These are phyloP conservation scores for Martensiomyces pterosporus DNA, from an alignment of 192 early-diverging fungal genomes.

Conservation along the genomic window DNA sequence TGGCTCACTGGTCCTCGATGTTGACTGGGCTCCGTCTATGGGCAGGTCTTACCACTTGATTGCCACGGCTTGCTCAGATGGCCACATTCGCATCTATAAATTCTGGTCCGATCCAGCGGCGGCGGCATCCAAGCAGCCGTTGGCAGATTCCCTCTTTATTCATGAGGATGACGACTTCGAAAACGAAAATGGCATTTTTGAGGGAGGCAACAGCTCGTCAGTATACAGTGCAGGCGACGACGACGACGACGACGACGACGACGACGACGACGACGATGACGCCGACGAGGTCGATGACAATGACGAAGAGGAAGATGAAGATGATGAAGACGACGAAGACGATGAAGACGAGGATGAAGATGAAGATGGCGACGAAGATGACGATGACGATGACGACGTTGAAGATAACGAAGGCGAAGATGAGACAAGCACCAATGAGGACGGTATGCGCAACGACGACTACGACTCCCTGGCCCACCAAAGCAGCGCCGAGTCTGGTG, in stretches of 20 bases:
- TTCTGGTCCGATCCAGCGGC: constrained; percentile 38
- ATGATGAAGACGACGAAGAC: constrained; percentile 16
- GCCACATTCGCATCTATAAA: constrained; percentile 49
- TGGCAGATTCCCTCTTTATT: constrained; percentile 36
- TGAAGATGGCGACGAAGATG: constrained; percentile 8
- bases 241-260: not conserved
- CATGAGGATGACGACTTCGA: constrained; percentile 23
- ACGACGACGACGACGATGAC: constrained; percentile 7
- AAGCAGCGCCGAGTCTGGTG: not conserved
- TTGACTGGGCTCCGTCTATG: constrained; percentile 50
- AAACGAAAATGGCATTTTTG: constrained; percentile 1
- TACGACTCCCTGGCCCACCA: constrained; percentile 2
- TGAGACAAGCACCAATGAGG: constrained; percentile 4
- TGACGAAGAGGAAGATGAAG: constrained; percentile 11
- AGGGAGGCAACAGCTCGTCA: too few relatives aligned
- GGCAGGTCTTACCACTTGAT: constrained; percentile 56
- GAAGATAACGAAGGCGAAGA: constrained; percentile 2
- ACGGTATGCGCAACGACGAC: constrained; percentile 2
- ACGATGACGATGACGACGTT: constrained; percentile 6
- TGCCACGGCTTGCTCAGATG: constrained; percentile 45
- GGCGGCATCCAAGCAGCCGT: constrained; percentile 5
- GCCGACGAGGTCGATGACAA: constrained; percentile 13
- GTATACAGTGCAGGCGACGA: constrained; percentile 2
- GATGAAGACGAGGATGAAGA: constrained; percentile 13
- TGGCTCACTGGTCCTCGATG: constrained; percentile 52